Evolutionary conservation across 768 basidiomycete genomes (phyloP).

Genomic region (Tricholoma bakamatsutake): DNA sequence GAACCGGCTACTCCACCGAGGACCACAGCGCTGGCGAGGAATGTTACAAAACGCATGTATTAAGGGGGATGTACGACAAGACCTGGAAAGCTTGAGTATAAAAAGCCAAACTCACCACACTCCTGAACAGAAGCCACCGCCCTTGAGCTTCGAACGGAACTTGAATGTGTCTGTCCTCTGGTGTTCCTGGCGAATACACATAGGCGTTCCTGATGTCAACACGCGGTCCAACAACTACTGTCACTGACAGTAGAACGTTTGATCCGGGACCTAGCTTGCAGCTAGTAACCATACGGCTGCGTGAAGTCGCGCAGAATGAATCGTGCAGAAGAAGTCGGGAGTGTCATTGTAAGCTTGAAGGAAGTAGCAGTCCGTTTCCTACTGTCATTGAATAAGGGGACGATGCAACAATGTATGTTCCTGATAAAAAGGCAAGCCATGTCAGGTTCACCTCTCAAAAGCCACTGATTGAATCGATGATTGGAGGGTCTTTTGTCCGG

Average conservation of each 20-base stretch:
- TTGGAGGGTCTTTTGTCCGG: background rate
- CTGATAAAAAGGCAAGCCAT: background rate
- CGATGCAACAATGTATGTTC: background rate
- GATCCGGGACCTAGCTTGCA: background rate
- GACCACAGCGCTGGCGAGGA: slow-evolving; percentile 20
- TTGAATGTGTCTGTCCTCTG: background rate
- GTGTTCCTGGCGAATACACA: background rate
- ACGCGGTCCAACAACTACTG: background rate
- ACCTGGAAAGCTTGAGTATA: background rate
- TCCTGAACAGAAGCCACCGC: background rate
- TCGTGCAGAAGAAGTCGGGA: background rate
- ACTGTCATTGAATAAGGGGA: background rate
- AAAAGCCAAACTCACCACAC: background rate
- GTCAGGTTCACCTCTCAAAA: slow-evolving; percentile 12
- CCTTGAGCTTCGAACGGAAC: background rate
- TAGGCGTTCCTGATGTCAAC: background rate
- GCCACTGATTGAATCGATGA: slow-evolving; percentile 7
- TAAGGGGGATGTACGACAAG: background rate
- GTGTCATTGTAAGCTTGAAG: background rate
- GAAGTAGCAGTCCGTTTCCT: background rate
- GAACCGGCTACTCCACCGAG: slow-evolving; percentile 16
- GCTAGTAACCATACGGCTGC: background rate
- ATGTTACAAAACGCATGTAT: slow-evolving; percentile 26
- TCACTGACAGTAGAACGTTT: background rate
- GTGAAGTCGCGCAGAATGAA: background rate